Base-by-base conservation (phyloP, 257 asterid genomes). In the Nicotiana obtusifolia region DNA sequence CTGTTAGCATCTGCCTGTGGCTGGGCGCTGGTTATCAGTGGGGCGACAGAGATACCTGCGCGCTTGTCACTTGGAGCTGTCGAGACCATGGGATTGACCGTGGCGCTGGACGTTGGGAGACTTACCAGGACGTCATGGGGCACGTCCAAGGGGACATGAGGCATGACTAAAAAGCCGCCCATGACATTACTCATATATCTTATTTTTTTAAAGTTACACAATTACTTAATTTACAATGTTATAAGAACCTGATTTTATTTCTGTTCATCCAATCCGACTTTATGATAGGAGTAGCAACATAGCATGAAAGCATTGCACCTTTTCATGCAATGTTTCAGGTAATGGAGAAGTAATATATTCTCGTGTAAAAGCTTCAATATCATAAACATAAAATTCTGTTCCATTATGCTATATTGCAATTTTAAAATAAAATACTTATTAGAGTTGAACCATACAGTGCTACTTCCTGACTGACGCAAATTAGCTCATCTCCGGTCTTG, bases 241-340 rank as follows among this genome's bases (percentile, higher is more conserved):
- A 14, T 73, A 35, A 73, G 61, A 73, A 73, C 60, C 57, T 41
- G 13, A 41, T 41, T 41, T 41, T 8, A 41, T 41, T 41, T 9
- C 13, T 0, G 47, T 41, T 41, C 49, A 41, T 8, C 49, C 49
- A 41, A 41, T 41, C 49, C 7, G 14, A 73, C 22, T 14, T 73
- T 49, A 24, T 47, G 24, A 14, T 73, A 15, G 41, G 79, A 47
- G 52, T 13, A 47, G 41, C 22, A 73, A 44, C 30, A 47, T 75
- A 47, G 44, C 44, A 75, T 24, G 80, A 75, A 49, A 75, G 53
- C 24, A 5, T 75, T 49, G 62, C 44, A 10, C 49, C 28, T 7
- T 75, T 75, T 75, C 80, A 49, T 75, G 62, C 62, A 24, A 73
- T 75, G 80, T 75, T 49, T 75, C 41, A 20, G 80, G 62, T 75